These are phyloP conservation scores for Aureobasidium subglaciale DNA, from an alignment of 2,329 filamentous ascomycete species.

Conservation along the genomic window DNA sequence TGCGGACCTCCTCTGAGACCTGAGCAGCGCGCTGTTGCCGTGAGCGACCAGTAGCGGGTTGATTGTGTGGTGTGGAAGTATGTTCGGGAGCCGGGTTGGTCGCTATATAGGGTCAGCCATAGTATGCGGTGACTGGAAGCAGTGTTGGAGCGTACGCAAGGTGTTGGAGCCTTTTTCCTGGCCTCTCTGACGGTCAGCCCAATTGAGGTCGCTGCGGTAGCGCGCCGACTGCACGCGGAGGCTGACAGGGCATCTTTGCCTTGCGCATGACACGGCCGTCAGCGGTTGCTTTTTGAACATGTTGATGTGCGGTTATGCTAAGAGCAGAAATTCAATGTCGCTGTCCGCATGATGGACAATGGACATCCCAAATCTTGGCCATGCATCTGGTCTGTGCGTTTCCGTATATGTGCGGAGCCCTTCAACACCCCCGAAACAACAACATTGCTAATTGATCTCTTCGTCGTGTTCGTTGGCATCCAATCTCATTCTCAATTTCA, in stretches of 20 bases:
- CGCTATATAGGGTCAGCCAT: not conserved
- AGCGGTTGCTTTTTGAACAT: constrained; percentile 15
- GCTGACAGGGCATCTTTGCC: not conserved
- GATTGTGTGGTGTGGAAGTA: constrained; percentile 6
- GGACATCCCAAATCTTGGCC: not conserved
- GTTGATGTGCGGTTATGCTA: not conserved
- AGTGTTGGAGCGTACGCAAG: not conserved
- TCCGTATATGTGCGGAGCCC: not conserved
- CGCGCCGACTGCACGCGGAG: not conserved
- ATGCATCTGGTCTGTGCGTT: not conserved
- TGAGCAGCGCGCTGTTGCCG: constrained; percentile 24
- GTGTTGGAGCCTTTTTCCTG: constrained; percentile 15
- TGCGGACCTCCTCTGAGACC: constrained; percentile 23
- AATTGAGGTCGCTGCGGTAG: constrained; percentile 3
- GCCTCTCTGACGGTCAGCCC: constrained; percentile 9
- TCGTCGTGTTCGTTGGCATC: not conserved
- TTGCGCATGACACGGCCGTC: not conserved
- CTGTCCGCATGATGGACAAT: not conserved
- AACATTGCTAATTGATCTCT: not conserved
- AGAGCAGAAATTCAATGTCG: not conserved
- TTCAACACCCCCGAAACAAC: not conserved
- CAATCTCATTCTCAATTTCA: not conserved
- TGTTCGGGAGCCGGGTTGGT: constrained; percentile 14
- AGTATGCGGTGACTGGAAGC: not conserved
- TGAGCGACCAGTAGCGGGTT: constrained; percentile 13